Percentiles rank a stretch among this genome's conserved stretches.
Evolutionary conservation across 2,329 filamentous ascomycete species (phyloP).

Genomic region (Aspergillus quadricinctus): DNA sequence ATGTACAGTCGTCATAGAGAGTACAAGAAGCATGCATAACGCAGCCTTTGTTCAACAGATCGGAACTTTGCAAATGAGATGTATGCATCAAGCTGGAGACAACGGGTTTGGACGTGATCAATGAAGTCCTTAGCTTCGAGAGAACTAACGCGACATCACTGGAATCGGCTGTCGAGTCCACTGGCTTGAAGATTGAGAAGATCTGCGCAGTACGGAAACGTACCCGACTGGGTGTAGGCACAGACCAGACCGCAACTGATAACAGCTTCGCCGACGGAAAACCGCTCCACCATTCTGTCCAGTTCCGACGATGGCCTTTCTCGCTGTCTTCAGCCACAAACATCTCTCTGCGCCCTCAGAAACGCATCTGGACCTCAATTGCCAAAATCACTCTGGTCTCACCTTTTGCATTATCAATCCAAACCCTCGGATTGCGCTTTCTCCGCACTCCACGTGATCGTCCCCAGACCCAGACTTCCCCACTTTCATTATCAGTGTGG

Average conservation of each 20-base stretch:
- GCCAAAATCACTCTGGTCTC: neutral
- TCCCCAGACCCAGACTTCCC: neutral
- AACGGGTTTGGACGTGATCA: neutral
- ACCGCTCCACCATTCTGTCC: too few relatives aligned
- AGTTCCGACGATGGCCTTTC: neutral
- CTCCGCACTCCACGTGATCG: constrained; percentile 1
- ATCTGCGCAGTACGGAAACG: too few relatives aligned
- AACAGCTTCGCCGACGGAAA: neutral
- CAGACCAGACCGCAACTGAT: too few relatives aligned
- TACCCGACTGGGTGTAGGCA: too few relatives aligned
- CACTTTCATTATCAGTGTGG: neutral
- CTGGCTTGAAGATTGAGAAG: too few relatives aligned
- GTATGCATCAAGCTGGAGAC: neutral
- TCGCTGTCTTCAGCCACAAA: neutral
- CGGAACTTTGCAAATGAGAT: neutral
- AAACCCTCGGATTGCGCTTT: neutral
- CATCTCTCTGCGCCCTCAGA: neutral
- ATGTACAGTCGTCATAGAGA: neutral
- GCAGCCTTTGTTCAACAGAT: neutral
- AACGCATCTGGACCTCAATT: neutral
- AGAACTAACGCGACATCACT: too few relatives aligned
- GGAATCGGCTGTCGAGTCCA: too few relatives aligned
- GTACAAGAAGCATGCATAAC: neutral
- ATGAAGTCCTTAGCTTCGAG: too few relatives aligned
- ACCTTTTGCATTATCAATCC: neutral